Evolutionary conservation across 306 rosid species (phyloP), one percentile per base, ranked within the genome.

Genomic region (Alnus rubra): DNA sequence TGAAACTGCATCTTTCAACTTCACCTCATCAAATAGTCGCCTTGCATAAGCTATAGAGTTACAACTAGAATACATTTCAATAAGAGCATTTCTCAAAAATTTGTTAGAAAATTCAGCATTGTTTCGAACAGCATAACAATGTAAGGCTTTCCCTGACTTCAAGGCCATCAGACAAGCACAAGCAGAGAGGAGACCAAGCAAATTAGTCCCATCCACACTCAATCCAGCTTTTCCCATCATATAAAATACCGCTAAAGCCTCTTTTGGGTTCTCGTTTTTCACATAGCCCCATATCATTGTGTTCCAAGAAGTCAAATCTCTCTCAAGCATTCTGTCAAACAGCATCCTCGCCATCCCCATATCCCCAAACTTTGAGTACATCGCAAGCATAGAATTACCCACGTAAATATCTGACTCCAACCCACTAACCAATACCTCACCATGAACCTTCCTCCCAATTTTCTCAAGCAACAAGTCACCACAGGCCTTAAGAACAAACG

Each of bases 401-500:
- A 80, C 92, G 72, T 90, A 87, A 52, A 88, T 53, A 87, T 90
- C 87, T 5, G 83, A 87, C 28, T 54, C 88, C 74, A 83, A 78
- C 77, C 86, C 95, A 71, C 82, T 31, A 76, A 82, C 80, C 81
- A 85, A 47, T 28, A 76, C 91, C 85, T 80, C 86, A 35, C 82
- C 79, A 56, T 87, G 96, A 82, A 91, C 81, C 67, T 49, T 78
- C 75, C 65, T 86, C 37, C 91, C 91, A n/a, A 81, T 82, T 68
- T 69, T 86, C 56, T 18, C 23, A 67, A 82, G 52, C 67, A 86
- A 53, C 81, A 84, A 76, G 77, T 87, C 89, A 49, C 92, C 92
- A 19, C 93, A 89, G 5, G 88, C 92, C 81, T 89, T 86, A 9
- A 89, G 85, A 62, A 89, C 89, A 87, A 77, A 89, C 31, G 92